phyloP scores from a whole-genome alignment of 2,329 filamentous ascomycete species.

The Leptosphaerulina australis region DNA sequence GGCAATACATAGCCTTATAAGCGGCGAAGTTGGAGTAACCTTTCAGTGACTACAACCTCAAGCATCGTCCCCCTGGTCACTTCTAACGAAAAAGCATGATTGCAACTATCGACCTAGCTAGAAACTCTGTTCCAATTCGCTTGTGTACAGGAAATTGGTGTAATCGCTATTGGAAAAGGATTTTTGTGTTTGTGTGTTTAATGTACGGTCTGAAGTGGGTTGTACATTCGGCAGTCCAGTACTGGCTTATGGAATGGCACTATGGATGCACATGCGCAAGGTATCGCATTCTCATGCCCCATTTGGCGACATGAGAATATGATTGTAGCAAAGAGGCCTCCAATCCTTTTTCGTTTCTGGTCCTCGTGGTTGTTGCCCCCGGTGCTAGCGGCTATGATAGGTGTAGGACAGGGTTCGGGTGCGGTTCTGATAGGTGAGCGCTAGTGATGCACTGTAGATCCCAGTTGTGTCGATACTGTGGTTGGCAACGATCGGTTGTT shows the following conservation, averaged over 20 bases:
- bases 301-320: background rate
- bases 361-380: constrained; percentile 7
- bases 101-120: too few relatives aligned
- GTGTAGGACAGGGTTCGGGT: constrained; percentile 3
- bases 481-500: background rate
- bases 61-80: too few relatives aligned
- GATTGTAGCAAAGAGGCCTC: background rate
- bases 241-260: constrained; percentile 3
- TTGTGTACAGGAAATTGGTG: too few relatives aligned
- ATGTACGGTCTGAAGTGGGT: too few relatives aligned
- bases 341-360: constrained; percentile 5
- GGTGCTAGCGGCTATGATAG: constrained; percentile 10
- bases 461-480: background rate
- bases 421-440: constrained; percentile 12
- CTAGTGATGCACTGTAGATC: constrained; percentile 13
- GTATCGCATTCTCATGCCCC: background rate
- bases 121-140: too few relatives aligned
- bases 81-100: too few relatives aligned
- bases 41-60: too few relatives aligned
- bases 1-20: too few relatives aligned
- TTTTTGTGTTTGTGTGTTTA: too few relatives aligned
- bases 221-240: background rate
- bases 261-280: background rate
- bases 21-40: too few relatives aligned
- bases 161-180: background rate